Percentiles rank a stretch among this genome's conserved stretches.
Evolutionary conservation across 2,329 filamentous ascomycete genomes (phyloP).

Genomic region (Penicillium griseofulvum): DNA sequence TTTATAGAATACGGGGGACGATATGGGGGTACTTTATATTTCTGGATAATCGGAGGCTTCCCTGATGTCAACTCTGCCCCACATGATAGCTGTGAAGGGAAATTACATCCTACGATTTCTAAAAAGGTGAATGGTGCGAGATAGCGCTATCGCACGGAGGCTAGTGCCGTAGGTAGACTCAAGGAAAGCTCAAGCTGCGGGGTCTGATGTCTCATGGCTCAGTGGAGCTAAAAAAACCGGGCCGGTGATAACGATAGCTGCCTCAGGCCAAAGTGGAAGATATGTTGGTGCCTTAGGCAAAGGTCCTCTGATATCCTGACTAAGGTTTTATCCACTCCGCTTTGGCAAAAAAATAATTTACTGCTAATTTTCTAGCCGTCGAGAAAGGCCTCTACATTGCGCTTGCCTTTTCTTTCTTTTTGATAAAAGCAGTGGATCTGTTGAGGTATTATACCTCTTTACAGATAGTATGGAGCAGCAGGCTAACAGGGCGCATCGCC

Average conservation of each 20-base stretch:
- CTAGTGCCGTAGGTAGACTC: not conserved
- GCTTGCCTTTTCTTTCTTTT: constrained; percentile 12
- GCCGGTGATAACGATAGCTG: constrained; percentile 9
- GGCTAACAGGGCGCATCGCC: constrained; percentile 78
- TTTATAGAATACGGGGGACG: not conserved
- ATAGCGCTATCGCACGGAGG: not conserved
- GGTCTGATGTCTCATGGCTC: not conserved
- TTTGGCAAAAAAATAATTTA: constrained; percentile 28
- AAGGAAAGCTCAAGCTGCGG: not conserved
- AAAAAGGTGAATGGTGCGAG: not conserved
- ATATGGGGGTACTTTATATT: not conserved
- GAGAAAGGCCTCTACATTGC: constrained; percentile 16
- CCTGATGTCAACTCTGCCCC: not conserved
- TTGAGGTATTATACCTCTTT: constrained; percentile 30
- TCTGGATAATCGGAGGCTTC: not conserved
- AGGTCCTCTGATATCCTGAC: constrained; percentile 8
- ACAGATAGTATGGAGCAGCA: constrained; percentile 70
- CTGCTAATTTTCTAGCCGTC: constrained; percentile 30
- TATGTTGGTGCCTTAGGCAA: constrained; percentile 3
- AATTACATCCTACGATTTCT: constrained; percentile 4
- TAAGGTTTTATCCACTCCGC: constrained; percentile 26
- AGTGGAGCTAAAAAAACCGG: constrained; percentile 5
- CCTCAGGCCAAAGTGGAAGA: constrained; percentile 12
- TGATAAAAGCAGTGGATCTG: constrained; percentile 17
- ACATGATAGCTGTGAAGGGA: not conserved